A percentile compares a stretch with the other conserved stretches of the same genome.
Conservation (phyloP, 495 filamentous ascomycete species). For the Parachaetomium inaequale region DNA sequence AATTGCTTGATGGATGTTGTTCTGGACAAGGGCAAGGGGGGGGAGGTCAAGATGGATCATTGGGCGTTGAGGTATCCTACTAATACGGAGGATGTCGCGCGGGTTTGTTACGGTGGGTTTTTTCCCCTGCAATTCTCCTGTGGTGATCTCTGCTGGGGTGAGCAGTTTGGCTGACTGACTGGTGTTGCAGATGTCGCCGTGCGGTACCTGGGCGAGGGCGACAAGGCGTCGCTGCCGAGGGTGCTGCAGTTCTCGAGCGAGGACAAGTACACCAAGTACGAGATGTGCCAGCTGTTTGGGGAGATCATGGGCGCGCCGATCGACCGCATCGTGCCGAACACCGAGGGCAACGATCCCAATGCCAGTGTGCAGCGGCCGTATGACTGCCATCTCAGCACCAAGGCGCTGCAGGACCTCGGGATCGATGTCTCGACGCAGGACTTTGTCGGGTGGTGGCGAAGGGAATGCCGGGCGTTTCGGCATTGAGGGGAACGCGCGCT, state of each 20-base stretch:
- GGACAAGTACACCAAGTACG: slow-evolving; percentile 84
- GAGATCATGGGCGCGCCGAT: slow-evolving; percentile 76
- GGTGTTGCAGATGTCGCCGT: slow-evolving; percentile 53
- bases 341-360: slow-evolving; percentile 72
- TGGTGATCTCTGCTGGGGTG: not conserved
- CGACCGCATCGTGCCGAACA: slow-evolving; percentile 65
- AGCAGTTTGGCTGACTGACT: not conserved
- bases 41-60: slow-evolving; percentile 76
- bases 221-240: slow-evolving; percentile 53
- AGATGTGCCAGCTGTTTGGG: slow-evolving; percentile 77
- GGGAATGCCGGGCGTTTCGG: slow-evolving; percentile 48
- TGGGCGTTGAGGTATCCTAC: slow-evolving; percentile 86
- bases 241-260: slow-evolving; percentile 87
- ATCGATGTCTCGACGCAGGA: slow-evolving; percentile 73
- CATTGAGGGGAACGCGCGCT: slow-evolving; percentile 23
- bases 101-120: slow-evolving; percentile 59
- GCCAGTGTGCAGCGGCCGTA: slow-evolving; percentile 76
- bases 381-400: slow-evolving; percentile 83
- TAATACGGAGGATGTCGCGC: slow-evolving; percentile 80
- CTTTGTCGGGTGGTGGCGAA: slow-evolving; percentile 79
- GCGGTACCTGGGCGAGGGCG: slow-evolving; percentile 55
- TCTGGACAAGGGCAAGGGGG: slow-evolving; percentile 61
- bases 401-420: slow-evolving; percentile 67
- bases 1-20: slow-evolving; percentile 75
- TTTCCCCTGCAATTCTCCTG: not conserved